Evolutionary conservation across 2,329 filamentous ascomycete species (phyloP), one percentile per base, ranked within the genome.

Genomic region (Ophiostoma populinum): DNA sequence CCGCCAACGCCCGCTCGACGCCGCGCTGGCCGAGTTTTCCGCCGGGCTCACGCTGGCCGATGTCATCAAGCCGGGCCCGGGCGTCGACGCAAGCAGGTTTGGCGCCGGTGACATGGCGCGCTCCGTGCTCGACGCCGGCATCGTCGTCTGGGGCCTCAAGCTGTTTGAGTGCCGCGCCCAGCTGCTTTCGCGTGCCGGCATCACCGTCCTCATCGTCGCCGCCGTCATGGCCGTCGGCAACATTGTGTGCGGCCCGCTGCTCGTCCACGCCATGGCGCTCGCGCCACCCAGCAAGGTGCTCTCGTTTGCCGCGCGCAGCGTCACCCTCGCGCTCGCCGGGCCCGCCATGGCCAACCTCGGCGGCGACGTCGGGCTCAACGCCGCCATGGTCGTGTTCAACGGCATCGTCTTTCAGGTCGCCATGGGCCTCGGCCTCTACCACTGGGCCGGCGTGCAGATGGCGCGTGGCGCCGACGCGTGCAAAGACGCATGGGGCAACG

Each of bases 111-210:
- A 67, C 40, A 47, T 58, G 4, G 63, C 64, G 0, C 51, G 59
- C 2, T 59, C 62, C 0, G 46, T 67, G 3, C 59, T 68, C 3
- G 61, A 67, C 44, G 56, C 59, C 4, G 64, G 63, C 9, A 63
- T 68, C 17, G 53, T 67, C 3, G 53, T 58, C 4, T 68, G 64
- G 64, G 64, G 64, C 0, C 58, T 68, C 42, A 68, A 67, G 47
- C 52, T 68, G 4, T 65, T 59, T 43, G 62, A 65, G 41, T 65
- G 61, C 47, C 60, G 62, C 4, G 41, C 43, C 3, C 60, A 62
- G 33, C 51, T 68, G 2, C 53, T 61, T 30, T 64, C 59, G 16
- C 43, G 52, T 1, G 55, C 55, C 0, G 63, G 64, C 0, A 24
- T 59, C 5, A 47, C 56, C 2, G 55, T 58, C 0, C 42, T 60